A percentile compares a stretch with the other conserved stretches of the same genome.
These are phyloP conservation scores for Neurospora sp. DNA, from an alignment of 495 filamentous ascomycete species.

Conservation along the genomic window DNA sequence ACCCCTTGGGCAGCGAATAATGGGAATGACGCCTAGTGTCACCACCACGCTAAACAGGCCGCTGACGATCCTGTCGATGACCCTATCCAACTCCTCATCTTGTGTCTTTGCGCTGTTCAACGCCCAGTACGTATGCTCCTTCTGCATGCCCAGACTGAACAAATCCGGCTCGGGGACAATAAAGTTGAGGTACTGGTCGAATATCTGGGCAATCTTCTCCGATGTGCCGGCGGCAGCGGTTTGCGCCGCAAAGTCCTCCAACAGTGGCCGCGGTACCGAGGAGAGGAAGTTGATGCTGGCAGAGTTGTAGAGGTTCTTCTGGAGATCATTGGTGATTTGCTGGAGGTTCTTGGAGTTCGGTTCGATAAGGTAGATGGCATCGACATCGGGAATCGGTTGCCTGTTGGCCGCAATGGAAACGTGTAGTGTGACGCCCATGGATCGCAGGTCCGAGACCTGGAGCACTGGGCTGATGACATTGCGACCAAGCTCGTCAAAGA, in stretches of 20 bases:
- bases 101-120: conserved; percentile 87
- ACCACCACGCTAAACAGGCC: conserved; percentile 94
- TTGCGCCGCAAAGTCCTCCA: conserved; percentile 90
- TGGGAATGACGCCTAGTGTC: conserved; percentile 65
- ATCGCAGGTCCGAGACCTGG: conserved; percentile 81
- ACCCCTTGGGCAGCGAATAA: conserved; percentile 77
- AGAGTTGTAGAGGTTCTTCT: conserved; percentile 79
- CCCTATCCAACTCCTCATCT: conserved; percentile 77
- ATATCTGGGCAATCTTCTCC: conserved; percentile 84
- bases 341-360: conserved; percentile 72
- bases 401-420: conserved; percentile 70
- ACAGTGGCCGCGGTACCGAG: conserved; percentile 80
- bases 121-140: conserved; percentile 77
- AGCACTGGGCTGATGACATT: conserved; percentile 87
- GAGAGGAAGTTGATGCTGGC: conserved; percentile 97
- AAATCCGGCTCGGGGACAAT: conserved; percentile 92
- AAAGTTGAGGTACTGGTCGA: conserved; percentile 97
- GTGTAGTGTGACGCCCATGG: conserved; percentile 95
- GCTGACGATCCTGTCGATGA: conserved; percentile 84
- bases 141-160: conserved; percentile 86
- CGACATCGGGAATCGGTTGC: conserved; percentile 92
- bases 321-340: conserved; percentile 76
- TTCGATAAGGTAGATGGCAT: conserved; percentile 91
- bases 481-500: conserved; percentile 44
- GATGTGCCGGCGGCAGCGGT: conserved; percentile 75